Percentiles rank a stretch among this genome's conserved stretches.
These are phyloP conservation scores for Periconia sp. DNA, from an alignment of 2,329 filamentous ascomycete genomes.

Conservation along the genomic window DNA sequence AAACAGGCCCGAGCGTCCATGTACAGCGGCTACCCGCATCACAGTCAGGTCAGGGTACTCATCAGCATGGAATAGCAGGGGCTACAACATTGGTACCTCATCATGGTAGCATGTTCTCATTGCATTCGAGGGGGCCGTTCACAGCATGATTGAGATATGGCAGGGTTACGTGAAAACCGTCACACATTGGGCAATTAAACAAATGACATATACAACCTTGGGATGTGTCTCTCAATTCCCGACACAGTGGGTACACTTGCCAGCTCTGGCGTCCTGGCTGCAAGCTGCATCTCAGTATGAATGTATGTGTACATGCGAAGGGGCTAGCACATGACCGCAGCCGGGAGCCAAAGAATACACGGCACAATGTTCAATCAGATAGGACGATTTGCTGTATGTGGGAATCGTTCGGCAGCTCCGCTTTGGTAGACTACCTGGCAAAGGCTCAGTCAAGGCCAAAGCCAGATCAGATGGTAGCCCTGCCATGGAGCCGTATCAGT, in stretches of 20 bases:
- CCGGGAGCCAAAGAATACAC: background rate
- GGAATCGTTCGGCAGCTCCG: constrained; percentile 18
- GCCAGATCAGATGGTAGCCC: constrained; percentile 15
- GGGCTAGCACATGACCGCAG: background rate
- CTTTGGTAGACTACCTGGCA: constrained; percentile 16
- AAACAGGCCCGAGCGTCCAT: constrained; percentile 16
- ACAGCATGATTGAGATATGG: background rate
- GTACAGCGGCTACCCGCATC: constrained; percentile 28
- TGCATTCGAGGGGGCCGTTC: no score
- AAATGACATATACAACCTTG: constrained; percentile 1
- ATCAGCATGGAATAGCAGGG: background rate
- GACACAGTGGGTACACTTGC: constrained; percentile 4
- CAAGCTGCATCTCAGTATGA: background rate
- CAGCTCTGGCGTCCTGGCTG: constrained; percentile 1
- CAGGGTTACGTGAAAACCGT: background rate
- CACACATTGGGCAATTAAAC: constrained; percentile 5
- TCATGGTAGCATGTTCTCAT: background rate
- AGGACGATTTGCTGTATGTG: background rate
- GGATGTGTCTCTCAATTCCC: constrained; percentile 3
- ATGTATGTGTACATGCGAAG: background rate
- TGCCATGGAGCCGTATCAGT: no score
- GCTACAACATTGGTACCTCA: background rate
- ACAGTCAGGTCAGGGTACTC: constrained; percentile 16
- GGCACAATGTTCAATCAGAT: background rate
- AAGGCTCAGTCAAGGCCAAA: constrained; percentile 7